Evolutionary conservation across 306 rosid genomes (phyloP).

Genomic region (Prosopis cineraria): DNA sequence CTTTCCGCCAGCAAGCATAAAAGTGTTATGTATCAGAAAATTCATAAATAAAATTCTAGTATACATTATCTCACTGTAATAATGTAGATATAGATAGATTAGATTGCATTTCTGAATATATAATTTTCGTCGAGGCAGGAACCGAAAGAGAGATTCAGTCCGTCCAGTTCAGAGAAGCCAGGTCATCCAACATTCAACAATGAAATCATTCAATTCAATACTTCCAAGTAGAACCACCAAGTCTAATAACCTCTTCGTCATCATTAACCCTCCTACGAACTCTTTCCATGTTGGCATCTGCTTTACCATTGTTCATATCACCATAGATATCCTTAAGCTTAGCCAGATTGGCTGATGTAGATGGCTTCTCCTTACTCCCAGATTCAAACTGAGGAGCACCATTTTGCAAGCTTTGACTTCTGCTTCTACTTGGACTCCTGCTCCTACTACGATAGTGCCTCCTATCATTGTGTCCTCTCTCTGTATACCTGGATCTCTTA

Average conservation of each 20-base stretch:
- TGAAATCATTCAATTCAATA: slow-evolving; percentile 8
- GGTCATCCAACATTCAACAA: slow-evolving; percentile 12
- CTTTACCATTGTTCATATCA: slow-evolving; percentile 65
- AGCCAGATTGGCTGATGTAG: slow-evolving; percentile 86
- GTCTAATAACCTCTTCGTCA: slow-evolving; percentile 88
- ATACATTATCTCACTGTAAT: slow-evolving; percentile 37
- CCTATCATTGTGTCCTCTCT: too few species aligned
- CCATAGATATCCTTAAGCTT: slow-evolving; percentile 90
- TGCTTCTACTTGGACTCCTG: slow-evolving; percentile 75
- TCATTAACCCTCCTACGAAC: slow-evolving; percentile 57
- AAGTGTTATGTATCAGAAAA: slow-evolving; percentile 29
- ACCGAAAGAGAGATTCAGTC: slow-evolving; percentile 16
- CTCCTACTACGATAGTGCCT: slow-evolving; percentile 57
- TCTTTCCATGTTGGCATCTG: slow-evolving; percentile 56
- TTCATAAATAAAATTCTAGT: slow-evolving; percentile 33
- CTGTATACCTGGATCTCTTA: slow-evolving; percentile 52
- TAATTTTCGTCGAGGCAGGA: slow-evolving; percentile 9
- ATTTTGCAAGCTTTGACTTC: slow-evolving; percentile 73
- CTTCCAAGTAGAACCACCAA: slow-evolving; percentile 61
- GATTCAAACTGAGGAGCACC: slow-evolving; percentile 42
- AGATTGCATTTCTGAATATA: slow-evolving; percentile 29
- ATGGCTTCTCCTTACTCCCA: slow-evolving; percentile 49
- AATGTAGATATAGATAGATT: slow-evolving; percentile 37
- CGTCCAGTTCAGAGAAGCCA: neutral
- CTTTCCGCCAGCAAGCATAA: slow-evolving; percentile 38